These are phyloP conservation scores for Verticillium alfalfae DNA, from an alignment of 2,329 filamentous ascomycete genomes.

Conservation along the genomic window DNA sequence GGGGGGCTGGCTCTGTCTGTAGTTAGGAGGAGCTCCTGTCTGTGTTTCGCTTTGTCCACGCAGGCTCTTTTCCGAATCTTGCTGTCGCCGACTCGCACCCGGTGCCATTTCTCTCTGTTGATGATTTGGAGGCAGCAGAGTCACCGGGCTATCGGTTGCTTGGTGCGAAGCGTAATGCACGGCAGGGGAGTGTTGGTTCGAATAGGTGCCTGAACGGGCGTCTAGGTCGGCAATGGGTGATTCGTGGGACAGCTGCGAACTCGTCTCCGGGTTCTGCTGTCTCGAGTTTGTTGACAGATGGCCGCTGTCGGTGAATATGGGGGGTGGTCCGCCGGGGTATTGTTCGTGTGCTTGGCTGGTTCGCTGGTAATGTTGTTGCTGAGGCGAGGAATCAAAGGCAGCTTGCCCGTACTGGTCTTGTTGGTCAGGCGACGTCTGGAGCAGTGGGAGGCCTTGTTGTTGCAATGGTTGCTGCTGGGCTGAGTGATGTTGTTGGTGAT, in stretches of 20 bases:
- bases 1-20: conserved; percentile 41
- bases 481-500: conserved; percentile 20
- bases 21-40: conserved; percentile 42
- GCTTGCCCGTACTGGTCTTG: conserved; percentile 33
- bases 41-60: conserved; percentile 36
- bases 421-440: conserved; percentile 25
- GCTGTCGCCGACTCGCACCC: conserved; percentile 39
- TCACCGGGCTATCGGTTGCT: not conserved
- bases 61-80: conserved; percentile 42
- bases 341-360: conserved; percentile 18
- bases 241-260: conserved; percentile 59
- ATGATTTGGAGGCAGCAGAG: conserved; percentile 12
- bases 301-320: conserved; percentile 20
- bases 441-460: conserved; percentile 18
- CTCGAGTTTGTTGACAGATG: conserved; percentile 25
- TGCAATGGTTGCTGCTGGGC: conserved; percentile 13
- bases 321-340: conserved; percentile 27
- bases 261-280: conserved; percentile 50
- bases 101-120: conserved; percentile 35
- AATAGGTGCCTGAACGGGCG: conserved; percentile 32
- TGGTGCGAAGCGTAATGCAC: conserved; percentile 30
- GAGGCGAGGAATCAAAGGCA: conserved; percentile 31
- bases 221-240: conserved; percentile 49
- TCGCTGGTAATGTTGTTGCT: conserved; percentile 19
- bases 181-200: conserved; percentile 36